Evolutionary conservation across 208 protist genomes (phyloP).

Genomic region (Trichomonas vaginalis): DNA sequence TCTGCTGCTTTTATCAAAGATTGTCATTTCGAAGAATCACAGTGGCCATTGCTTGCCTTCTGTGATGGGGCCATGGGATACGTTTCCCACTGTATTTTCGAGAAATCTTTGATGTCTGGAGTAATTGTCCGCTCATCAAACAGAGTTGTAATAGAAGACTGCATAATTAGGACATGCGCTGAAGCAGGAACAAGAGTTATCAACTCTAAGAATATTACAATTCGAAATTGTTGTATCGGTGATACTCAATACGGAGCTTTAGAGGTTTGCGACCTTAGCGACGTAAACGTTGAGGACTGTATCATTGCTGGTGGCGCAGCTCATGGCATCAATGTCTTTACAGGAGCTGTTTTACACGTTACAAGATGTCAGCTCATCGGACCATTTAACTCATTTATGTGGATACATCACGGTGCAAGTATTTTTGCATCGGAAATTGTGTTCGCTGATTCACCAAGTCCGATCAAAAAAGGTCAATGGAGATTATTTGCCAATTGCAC

Average conservation of each 20-base stretch:
- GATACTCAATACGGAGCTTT: background rate
- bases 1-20: background rate
- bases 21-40: background rate
- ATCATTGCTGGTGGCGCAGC: background rate
- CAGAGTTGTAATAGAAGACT: background rate
- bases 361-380: too few relatives aligned
- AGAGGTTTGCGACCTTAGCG: background rate
- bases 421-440: too few relatives aligned
- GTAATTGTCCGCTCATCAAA: background rate
- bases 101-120: background rate
- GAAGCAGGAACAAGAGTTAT: background rate
- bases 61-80: background rate
- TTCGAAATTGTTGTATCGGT: background rate
- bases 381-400: too few relatives aligned
- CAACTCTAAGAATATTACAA: background rate
- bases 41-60: background rate
- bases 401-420: too few relatives aligned
- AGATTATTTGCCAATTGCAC: too few relatives aligned
- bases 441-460: too few relatives aligned
- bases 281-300: background rate
- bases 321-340: background rate
- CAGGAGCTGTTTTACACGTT: too few relatives aligned
- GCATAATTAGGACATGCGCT: background rate
- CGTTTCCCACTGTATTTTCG: background rate
- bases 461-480: too few relatives aligned